Evolutionary conservation across 805 yeast species (phyloP).

Genomic region (Suhomyces tanzawaensis): DNA sequence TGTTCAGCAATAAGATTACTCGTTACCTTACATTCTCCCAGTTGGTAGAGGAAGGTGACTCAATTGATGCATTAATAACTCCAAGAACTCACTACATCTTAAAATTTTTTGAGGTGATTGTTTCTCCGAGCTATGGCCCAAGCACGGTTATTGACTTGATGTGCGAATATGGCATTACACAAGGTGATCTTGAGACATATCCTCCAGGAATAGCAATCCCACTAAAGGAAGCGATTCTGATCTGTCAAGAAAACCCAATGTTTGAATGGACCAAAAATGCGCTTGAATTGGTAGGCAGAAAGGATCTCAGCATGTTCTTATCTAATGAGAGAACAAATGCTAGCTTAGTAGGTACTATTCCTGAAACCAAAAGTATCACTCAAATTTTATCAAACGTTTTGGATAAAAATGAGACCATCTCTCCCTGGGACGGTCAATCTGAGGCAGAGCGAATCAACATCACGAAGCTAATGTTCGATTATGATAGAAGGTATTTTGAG

Average conservation of each 20-base stretch:
- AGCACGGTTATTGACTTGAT: constrained; percentile 59
- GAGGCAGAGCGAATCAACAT: constrained; percentile 67
- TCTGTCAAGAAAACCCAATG: constrained; percentile 52
- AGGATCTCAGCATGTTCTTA: constrained; percentile 50
- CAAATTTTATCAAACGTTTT: constrained; percentile 38
- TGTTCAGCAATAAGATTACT: constrained; percentile 41
- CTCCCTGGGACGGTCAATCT: constrained; percentile 69
- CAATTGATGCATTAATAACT: constrained; percentile 56
- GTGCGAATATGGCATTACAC: constrained; percentile 53
- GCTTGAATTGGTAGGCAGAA: constrained; percentile 62
- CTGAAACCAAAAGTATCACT: constrained; percentile 32
- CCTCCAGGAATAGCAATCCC: constrained; percentile 74
- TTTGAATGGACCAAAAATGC: constrained; percentile 47
- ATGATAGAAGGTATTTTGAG: constrained; percentile 78
- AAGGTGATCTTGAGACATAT: constrained; percentile 57
- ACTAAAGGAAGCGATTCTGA: constrained; percentile 56
- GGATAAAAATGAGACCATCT: constrained; percentile 41
- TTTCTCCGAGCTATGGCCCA: constrained; percentile 51
- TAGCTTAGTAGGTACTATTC: background rate
- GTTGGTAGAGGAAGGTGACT: constrained; percentile 59
- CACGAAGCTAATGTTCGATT: constrained; percentile 69
- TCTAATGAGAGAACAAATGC: constrained; percentile 4
- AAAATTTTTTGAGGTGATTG: constrained; percentile 59
- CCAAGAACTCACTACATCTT: constrained; percentile 64
- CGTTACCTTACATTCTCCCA: constrained; percentile 67